Conservation (phyloP, 805 yeast genomes). For the Cyberlindnera saturnus region DNA sequence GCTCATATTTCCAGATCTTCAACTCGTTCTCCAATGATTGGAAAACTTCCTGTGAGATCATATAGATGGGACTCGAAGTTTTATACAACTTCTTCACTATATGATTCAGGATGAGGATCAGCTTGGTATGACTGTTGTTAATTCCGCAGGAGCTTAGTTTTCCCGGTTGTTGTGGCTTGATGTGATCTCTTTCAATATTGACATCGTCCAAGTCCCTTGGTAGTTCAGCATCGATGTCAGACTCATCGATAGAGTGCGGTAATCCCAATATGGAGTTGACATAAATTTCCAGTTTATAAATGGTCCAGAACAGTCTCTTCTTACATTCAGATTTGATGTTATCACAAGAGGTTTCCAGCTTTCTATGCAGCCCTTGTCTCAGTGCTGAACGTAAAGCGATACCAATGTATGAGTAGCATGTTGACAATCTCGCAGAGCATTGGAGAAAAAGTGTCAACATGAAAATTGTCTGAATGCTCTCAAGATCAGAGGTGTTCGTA, state of each 20-base stretch:
- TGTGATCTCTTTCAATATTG: constrained; percentile 36
- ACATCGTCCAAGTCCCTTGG: constrained; percentile 86
- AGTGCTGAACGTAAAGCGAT: constrained; percentile 81
- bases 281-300: constrained; percentile 86
- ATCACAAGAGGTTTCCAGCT: constrained; percentile 40
- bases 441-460: constrained; percentile 84
- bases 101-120: constrained; percentile 63
- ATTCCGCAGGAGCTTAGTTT: constrained; percentile 38
- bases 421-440: constrained; percentile 82
- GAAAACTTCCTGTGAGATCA: constrained; percentile 41
- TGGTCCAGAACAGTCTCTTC: constrained; percentile 82
- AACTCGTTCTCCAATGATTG: constrained; percentile 65
- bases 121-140: constrained; percentile 78
- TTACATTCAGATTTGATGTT: constrained; percentile 79
- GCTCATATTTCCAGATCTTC: constrained; percentile 63
- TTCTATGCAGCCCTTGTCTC: constrained; percentile 78
- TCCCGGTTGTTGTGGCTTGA: constrained; percentile 28
- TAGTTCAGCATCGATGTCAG: constrained; percentile 81
- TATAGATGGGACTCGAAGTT: constrained; percentile 31
- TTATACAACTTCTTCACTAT: constrained; percentile 75
- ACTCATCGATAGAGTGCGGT: constrained; percentile 70
- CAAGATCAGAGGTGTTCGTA: constrained; percentile 77
- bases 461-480: constrained; percentile 78
- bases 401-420: constrained; percentile 89
- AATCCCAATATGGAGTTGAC: constrained; percentile 85